Percentiles rank a stretch among this genome's conserved stretches.
These are phyloP conservation scores for Cladosporium sp. DNA, from an alignment of 2,329 filamentous ascomycete species.

Conservation along the genomic window DNA sequence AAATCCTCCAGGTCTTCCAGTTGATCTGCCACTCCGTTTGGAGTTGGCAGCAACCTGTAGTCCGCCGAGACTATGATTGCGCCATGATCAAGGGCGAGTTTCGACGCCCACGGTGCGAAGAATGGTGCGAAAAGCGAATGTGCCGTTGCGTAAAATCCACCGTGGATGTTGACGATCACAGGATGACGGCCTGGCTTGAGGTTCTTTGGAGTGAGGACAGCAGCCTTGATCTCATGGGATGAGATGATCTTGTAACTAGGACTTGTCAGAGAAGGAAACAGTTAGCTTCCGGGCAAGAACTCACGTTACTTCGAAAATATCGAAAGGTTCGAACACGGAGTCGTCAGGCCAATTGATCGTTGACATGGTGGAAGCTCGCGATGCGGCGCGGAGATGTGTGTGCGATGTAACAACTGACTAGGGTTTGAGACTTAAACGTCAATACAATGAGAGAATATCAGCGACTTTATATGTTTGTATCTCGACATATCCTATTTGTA, in stretches of 20 bases:
- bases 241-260: constrained; percentile 3
- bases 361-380: not conserved
- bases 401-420: not conserved
- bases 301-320: constrained; percentile 3
- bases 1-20: constrained; percentile 10
- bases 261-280: not conserved
- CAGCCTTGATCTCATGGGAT: constrained; percentile 3
- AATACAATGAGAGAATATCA: not conserved
- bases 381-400: not conserved
- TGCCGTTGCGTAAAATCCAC: constrained; percentile 7
- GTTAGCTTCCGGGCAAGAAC: not conserved
- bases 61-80: constrained; percentile 10
- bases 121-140: constrained; percentile 9
- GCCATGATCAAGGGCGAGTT: constrained; percentile 3
- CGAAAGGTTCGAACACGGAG: not conserved
- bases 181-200: not conserved
- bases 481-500: too few species aligned
- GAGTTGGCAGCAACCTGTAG: constrained; percentile 6
- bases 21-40: constrained; percentile 5
- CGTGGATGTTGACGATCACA: constrained; percentile 6
- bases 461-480: too few species aligned
- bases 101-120: constrained; percentile 8
- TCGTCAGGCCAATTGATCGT: constrained; percentile 2
- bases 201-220: constrained; percentile 3
- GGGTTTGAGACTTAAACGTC: not conserved